Percentiles rank a stretch among this genome's conserved stretches.
Evolutionary conservation across 768 basidiomycete genomes (phyloP).

Genomic region (Candolleomyces aberdarensis): DNA sequence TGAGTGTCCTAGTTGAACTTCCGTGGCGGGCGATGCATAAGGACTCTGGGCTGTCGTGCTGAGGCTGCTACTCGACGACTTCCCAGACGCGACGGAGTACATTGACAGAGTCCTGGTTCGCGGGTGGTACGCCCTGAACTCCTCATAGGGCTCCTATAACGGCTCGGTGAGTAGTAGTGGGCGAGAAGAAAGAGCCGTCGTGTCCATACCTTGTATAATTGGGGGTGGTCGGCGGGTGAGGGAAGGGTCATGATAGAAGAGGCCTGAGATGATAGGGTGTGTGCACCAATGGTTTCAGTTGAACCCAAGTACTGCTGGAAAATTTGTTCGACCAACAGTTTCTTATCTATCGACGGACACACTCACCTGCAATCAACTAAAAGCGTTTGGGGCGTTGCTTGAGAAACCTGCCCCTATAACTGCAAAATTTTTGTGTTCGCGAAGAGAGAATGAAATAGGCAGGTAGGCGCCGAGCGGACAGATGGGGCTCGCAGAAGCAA

Average conservation of each 20-base stretch:
- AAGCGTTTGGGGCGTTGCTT: not conserved
- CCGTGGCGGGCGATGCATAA: not conserved
- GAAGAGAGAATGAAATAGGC: not conserved
- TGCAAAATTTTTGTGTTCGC: too few relatives aligned
- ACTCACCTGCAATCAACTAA: not conserved
- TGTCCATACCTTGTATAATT: not conserved
- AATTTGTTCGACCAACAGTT: too few relatives aligned
- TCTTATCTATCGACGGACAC: not conserved
- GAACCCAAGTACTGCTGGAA: not conserved
- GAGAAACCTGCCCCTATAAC: too few relatives aligned
- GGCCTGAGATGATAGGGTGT: not conserved
- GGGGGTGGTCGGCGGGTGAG: not conserved
- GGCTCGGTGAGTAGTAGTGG: too few relatives aligned
- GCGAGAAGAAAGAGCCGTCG: too few relatives aligned
- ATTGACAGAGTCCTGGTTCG: slow-evolving; percentile 25
- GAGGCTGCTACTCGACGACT: slow-evolving; percentile 10
- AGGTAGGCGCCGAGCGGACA: not conserved
- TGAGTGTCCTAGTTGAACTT: not conserved
- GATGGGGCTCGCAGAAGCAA: not conserved
- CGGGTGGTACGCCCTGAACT: not conserved
- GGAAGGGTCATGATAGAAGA: not conserved
- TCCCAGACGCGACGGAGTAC: slow-evolving; percentile 23
- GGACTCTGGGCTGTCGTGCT: not conserved
- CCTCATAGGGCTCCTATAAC: not conserved
- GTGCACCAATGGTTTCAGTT: not conserved